Percentiles rank a stretch among this genome's conserved stretches.
phyloP scores from a whole-genome alignment of 2,329 filamentous ascomycete genomes.

The Colletotrichum euphorbiae region DNA sequence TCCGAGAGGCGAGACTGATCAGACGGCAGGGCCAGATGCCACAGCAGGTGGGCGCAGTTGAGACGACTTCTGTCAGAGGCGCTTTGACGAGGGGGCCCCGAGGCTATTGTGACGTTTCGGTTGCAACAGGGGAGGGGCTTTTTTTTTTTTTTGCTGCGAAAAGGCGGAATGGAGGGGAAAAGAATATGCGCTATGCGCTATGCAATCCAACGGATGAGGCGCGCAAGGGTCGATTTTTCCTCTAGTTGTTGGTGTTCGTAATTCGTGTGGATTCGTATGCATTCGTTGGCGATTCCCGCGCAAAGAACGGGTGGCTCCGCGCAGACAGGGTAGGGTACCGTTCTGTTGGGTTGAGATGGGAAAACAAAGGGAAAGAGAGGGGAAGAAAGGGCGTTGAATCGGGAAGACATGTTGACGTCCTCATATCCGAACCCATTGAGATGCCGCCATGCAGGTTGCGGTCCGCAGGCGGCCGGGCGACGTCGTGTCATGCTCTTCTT shows the following conservation, averaged over 20 bases:
- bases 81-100: conserved; percentile 53
- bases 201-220: background rate
- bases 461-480: background rate
- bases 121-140: conserved; percentile 47
- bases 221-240: conserved; percentile 16
- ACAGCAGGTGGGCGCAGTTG: conserved; percentile 49
- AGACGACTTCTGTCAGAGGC: conserved; percentile 59
- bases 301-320: background rate
- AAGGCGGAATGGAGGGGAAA: conserved; percentile 16
- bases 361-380: conserved; percentile 20
- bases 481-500: conserved; percentile 19
- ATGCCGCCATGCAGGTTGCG: conserved; percentile 23
- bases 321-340: conserved; percentile 27
- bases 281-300: conserved; percentile 4
- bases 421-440: conserved; percentile 30
- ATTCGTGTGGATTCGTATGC: background rate
- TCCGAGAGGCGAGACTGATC: conserved; percentile 42
- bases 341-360: conserved; percentile 25
- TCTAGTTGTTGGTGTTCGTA: background rate
- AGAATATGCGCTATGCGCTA: background rate
- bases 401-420: conserved; percentile 20
- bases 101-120: conserved; percentile 53
- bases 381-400: conserved; percentile 9
- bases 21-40: conserved; percentile 46
- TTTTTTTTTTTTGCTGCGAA: conserved; percentile 12